phyloP scores from a whole-genome alignment of 164 flowering plant species.

The Houttuynia cordata region DNA sequence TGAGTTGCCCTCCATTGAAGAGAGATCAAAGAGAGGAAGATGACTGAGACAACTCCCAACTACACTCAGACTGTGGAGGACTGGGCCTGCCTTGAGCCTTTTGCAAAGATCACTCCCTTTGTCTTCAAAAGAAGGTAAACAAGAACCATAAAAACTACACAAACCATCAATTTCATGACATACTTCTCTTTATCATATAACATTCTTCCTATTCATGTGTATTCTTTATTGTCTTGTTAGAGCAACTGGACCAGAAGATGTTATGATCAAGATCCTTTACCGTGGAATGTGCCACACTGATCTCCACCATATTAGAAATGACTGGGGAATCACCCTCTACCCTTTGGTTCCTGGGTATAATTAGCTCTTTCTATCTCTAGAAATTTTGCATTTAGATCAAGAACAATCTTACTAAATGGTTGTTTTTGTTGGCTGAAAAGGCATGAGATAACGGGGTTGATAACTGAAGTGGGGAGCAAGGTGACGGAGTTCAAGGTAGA shows the following conservation, averaged over 20 bases:
- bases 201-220: background rate
- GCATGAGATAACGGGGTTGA: slow-evolving; percentile 59
- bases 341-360: slow-evolving; percentile 89
- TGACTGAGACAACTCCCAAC: slow-evolving; percentile 47
- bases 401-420: too few species aligned
- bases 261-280: slow-evolving; percentile 46
- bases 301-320: slow-evolving; percentile 44
- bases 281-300: slow-evolving; percentile 84
- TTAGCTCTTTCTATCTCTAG: too few species aligned
- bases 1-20: too few species aligned
- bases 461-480: slow-evolving; percentile 40
- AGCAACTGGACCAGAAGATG: slow-evolving; percentile 48
- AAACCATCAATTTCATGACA: background rate
- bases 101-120: slow-evolving; percentile 48
- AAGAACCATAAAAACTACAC: background rate
- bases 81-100: slow-evolving; percentile 59
- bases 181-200: background rate
- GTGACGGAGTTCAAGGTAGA: slow-evolving; percentile 48
- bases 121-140: slow-evolving; percentile 65
- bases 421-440: slow-evolving; percentile 11
- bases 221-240: background rate
- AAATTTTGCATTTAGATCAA: too few species aligned
- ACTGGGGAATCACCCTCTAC: slow-evolving; percentile 69
- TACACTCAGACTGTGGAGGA: slow-evolving; percentile 54
- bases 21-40: slow-evolving; percentile 3